Conservation (phyloP, 352 stramenopile genomes). For the Phytophthora pinifolia region DNA sequence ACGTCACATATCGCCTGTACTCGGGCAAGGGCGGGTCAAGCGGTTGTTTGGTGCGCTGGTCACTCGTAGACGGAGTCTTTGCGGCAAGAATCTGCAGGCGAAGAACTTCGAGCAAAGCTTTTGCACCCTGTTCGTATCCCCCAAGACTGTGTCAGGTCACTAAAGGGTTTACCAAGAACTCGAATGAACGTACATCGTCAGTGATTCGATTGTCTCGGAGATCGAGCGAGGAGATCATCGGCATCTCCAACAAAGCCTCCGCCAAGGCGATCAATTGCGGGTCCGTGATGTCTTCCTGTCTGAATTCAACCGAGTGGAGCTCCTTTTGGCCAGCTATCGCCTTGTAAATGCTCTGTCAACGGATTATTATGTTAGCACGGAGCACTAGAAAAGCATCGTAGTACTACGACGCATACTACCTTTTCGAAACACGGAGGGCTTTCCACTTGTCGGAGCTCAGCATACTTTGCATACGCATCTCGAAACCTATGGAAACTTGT, state of each 20-base stretch:
- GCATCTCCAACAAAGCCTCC: constrained; percentile 74
- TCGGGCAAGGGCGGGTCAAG: constrained; percentile 46
- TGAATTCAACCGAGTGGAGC: constrained; percentile 70
- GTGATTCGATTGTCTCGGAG: constrained; percentile 81
- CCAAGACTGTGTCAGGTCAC: background rate
- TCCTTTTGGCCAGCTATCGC: constrained; percentile 84
- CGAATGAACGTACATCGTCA: constrained; percentile 48
- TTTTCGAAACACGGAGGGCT: constrained; percentile 73
- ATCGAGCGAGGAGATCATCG: constrained; percentile 75
- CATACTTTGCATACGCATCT: constrained; percentile 65
- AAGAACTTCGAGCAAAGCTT: constrained; percentile 72
- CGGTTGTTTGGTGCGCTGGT: constrained; percentile 55
- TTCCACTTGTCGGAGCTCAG: constrained; percentile 57
- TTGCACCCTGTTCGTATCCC: constrained; percentile 50
- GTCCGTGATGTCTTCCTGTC: constrained; percentile 79
- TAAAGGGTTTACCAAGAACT: too few relatives aligned
- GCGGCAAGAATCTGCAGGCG: constrained; percentile 73
- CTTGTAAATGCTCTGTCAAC: constrained; percentile 78
- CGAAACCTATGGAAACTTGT: constrained; percentile 47
- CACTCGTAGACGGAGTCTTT: constrained; percentile 53
- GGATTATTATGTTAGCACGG: background rate
- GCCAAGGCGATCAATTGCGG: constrained; percentile 77
- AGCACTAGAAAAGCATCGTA: background rate
- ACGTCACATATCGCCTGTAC: constrained; percentile 71
- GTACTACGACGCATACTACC: constrained; percentile 16